Conservation (phyloP, 352 stramenopile species). For the Pythium graminicola region DNA sequence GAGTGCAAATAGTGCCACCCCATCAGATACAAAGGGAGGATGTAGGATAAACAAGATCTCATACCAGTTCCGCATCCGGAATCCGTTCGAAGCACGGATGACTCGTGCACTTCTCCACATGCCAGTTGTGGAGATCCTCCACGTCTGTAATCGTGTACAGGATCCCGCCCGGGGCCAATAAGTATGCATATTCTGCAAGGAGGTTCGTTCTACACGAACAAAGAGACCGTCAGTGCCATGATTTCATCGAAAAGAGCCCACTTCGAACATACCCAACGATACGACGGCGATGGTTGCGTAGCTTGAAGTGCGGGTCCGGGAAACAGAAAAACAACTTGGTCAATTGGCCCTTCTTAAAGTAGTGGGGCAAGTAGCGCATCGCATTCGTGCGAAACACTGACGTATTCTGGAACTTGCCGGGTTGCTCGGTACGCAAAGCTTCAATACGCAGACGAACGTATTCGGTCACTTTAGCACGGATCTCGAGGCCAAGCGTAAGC, state of each 20-base stretch:
- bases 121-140: conserved; percentile 96
- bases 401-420: conserved; percentile 91
- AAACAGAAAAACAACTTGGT: conserved; percentile 99
- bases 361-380: conserved; percentile 90
- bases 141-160: conserved; percentile 99
- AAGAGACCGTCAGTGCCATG: background rate
- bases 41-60: too few species aligned
- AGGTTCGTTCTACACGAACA: conserved; percentile 63
- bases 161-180: conserved; percentile 87
- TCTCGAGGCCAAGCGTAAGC: conserved; percentile 95
- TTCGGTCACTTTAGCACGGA: conserved; percentile 93
- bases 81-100: conserved; percentile 94
- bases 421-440: conserved; percentile 71
- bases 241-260: too few species aligned
- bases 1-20: background rate
- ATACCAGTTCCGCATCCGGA: conserved; percentile 76
- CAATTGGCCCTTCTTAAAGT: conserved; percentile 84
- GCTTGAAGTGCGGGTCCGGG: conserved; percentile 99
- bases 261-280: conserved; percentile 80
- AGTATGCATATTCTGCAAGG: conserved; percentile 96
- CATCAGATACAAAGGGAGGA: background rate
- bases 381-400: conserved; percentile 95
- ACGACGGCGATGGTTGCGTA: conserved; percentile 93
- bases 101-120: conserved; percentile 90
- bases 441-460: conserved; percentile 91